A percentile compares a stretch with the other conserved stretches of the same genome.
phyloP scores from a whole-genome alignment of 257 asterid genomes.

The Euphrasia confusa region DNA sequence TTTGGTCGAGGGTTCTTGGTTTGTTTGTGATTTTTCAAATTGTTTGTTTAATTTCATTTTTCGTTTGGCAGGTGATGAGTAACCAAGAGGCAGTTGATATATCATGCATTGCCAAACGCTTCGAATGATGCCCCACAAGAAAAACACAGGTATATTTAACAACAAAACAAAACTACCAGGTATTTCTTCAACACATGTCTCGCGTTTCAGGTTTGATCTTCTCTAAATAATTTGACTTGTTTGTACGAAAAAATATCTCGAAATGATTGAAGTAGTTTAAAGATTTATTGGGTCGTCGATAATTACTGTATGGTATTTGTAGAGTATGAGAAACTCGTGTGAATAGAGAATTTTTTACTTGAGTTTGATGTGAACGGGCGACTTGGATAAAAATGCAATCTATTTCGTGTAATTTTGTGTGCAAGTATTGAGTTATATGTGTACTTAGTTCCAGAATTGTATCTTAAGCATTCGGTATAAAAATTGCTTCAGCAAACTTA shows the following conservation, averaged over 20 bases:
- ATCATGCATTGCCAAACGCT: constrained; percentile 71
- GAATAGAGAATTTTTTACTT: constrained; percentile 22
- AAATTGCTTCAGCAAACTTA: too few relatives aligned
- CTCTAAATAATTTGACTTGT: constrained; percentile 24
- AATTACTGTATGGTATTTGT: constrained; percentile 1
- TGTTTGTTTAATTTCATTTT: neutral
- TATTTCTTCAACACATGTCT: constrained; percentile 3
- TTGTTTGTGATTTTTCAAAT: constrained; percentile 52
- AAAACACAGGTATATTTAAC: neutral
- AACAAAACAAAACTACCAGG: neutral
- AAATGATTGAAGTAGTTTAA: constrained; percentile 10
- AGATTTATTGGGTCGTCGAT: constrained; percentile 22
- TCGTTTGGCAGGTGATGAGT: constrained; percentile 51
- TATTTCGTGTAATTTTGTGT: too few relatives aligned
- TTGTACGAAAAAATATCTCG: constrained; percentile 18
- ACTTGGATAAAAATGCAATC: too few relatives aligned
- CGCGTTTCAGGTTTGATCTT: constrained; percentile 10
- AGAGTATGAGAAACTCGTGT: constrained; percentile 19
- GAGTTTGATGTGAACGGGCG: too few relatives aligned
- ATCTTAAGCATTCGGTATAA: too few relatives aligned
- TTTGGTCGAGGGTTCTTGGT: constrained; percentile 73
- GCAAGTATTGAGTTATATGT: too few relatives aligned
- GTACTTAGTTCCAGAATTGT: too few relatives aligned
- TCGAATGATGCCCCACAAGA: constrained; percentile 37
- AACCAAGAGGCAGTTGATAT: constrained; percentile 80